Base-by-base conservation (phyloP, 495 filamentous ascomycete genomes). In the Aspergillus haitiensis region DNA sequence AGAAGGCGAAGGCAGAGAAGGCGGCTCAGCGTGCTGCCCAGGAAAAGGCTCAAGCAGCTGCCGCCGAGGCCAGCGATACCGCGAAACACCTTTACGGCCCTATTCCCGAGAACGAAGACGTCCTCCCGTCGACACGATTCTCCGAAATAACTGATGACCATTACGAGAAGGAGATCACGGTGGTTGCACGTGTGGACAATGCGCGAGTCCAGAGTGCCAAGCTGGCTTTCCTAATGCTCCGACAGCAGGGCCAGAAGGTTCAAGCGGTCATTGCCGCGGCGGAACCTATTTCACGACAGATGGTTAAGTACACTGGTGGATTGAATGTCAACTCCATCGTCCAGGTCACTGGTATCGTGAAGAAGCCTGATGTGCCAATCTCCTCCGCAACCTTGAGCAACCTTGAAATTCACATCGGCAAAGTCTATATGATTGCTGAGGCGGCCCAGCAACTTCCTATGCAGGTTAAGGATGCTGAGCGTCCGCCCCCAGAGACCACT, bases 141-240 rank as follows among this genome's bases (percentile, higher is more conserved):
- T 64, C 65, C 52, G 64, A 80, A 27, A 75, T 92, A 7, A 74
- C 77, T 54, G 77, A 83, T 15, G 78, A 79, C 27, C 75, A 86
- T 66, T 76, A 90, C 35, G 89, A 89, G 61, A 86, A 93, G 77
- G 85, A 86, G 59, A 80, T 97, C 44, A 82, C 84, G 21, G 83
- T 98, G 59, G 84, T 93, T 16, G 93, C 89, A 6, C 88, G 90
- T 74, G 79, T 97, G 31, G 91, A 97, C 71, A 96, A 94, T 75
- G 78, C 89, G 18, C 81, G 93, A 62, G 87, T 89, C 60, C 90
- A 97, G 78, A 90, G 91, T 64, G 88, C 91, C 60, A 95, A 97
- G 76, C 86, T 97, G 79, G 88, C 85, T 56, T 97, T 98, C 77
- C 82, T 97, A 67, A 90, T 94, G 73, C 82, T 98, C 55, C 82